These are phyloP conservation scores for Bryopsis sp. DNA, from an alignment of 139 green algal genomes.

Conservation along the genomic window DNA sequence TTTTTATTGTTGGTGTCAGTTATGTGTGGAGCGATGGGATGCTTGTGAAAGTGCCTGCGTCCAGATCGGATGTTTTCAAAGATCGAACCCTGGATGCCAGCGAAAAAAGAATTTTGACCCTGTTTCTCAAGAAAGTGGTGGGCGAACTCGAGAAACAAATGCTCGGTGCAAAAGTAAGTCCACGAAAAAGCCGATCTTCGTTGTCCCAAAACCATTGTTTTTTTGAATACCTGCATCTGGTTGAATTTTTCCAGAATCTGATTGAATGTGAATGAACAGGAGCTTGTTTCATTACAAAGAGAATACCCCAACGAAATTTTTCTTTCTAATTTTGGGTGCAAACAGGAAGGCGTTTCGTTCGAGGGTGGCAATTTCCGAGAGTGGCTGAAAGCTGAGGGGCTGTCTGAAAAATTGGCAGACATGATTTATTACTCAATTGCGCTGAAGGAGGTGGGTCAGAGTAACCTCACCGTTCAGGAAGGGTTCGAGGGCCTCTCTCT, in stretches of 20 bases:
- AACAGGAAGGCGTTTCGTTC: not conserved
- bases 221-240: not conserved
- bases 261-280: too few relatives aligned
- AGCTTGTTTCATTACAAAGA: too few relatives aligned
- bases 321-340: too few relatives aligned
- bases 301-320: too few relatives aligned
- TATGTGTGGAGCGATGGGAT: not conserved
- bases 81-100: constrained; percentile 8
- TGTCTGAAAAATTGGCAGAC: not conserved
- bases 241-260: not conserved
- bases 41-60: not conserved
- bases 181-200: too few relatives aligned
- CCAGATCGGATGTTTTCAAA: constrained; percentile 16
- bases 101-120: constrained; percentile 16
- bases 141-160: not conserved
- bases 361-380: not conserved
- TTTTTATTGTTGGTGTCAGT: constrained; percentile 9
- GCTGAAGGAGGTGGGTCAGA: not conserved
- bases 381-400: not conserved
- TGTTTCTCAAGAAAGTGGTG: not conserved
- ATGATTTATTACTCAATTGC: not conserved
- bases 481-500: constrained; percentile 1
- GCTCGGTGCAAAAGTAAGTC: not conserved
- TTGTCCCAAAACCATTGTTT: too few relatives aligned
- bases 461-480: not conserved